Evolutionary conservation across 495 filamentous ascomycete genomes (phyloP), one percentile per base, ranked within the genome.

Genomic region (Penicillium lagena): DNA sequence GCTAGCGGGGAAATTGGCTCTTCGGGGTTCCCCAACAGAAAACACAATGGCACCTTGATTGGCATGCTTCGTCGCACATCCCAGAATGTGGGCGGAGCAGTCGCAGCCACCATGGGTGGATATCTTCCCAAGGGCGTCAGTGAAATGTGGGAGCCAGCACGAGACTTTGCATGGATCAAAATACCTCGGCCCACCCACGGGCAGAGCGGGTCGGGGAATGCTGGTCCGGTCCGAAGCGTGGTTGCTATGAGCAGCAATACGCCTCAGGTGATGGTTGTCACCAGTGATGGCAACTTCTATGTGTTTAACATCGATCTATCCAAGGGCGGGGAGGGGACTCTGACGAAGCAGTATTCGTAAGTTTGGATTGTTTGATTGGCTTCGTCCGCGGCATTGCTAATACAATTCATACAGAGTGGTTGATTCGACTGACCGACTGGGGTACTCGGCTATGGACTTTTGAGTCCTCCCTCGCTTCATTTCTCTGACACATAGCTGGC

Each of bases 211-310:
- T 68, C 71, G 11, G 57, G 59, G n/a, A 51, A 55, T 15, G 47
- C 52, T 7, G 71, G 70, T 1, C 77, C 78, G 4, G 58, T 94
- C 12, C 67, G 82, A 48, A 96, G 89, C 47, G 94, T 97, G 27
- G 93, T 97, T 32, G 93, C 94, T 7, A 89, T 98, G 82, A 95
- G 88, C 55, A 90, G 79, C 54, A 91, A 80, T 54, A 87, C 84
- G 10, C 93, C 94, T 1, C 89, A 96, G 54, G 86, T 98, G 27
- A 96, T 97, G 91, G 88, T 97, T 1, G 94, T 96, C 10, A 97
- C 93, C 2, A 95, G 85, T 50, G 94, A 97, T 59, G 93, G 93
- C 11, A 82, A 82, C 15, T 97, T 95, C 55, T 96, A 90, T 52
- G 87, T 97, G 12, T 97, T 87, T 62, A 90, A 85, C 47, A 89